Evolutionary conservation across 768 basidiomycete genomes (phyloP).

Genomic region (Podaxis pistillaris): DNA sequence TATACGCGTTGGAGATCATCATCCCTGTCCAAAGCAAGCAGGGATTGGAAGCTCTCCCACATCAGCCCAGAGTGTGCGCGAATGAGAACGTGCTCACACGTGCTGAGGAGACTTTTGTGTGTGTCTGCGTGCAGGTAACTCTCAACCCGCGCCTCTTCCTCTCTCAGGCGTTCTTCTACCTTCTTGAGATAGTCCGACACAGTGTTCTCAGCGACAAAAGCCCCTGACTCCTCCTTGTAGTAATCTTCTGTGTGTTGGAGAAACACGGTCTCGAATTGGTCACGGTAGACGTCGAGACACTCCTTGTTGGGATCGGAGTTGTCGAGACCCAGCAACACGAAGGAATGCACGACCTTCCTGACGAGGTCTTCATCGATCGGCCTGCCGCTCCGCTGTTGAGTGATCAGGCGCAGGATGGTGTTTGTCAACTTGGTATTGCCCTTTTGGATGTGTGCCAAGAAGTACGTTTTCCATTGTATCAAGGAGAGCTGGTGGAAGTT

Average conservation of each 20-base stretch:
- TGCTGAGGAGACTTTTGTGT: conserved; percentile 77
- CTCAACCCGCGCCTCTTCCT: conserved; percentile 96
- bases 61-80: conserved; percentile 85
- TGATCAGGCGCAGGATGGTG: conserved; percentile 85
- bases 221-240: conserved; percentile 91
- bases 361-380: conserved; percentile 93
- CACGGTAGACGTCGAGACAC: conserved; percentile 92
- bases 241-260: conserved; percentile 91
- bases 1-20: conserved; percentile 98
- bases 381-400: conserved; percentile 93
- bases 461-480: conserved; percentile 91
- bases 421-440: conserved; percentile 80
- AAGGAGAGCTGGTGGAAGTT: conserved; percentile 94
- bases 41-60: conserved; percentile 93
- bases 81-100: conserved; percentile 93
- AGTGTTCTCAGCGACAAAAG: conserved; percentile 87
- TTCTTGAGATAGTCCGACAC: conserved; percentile 97
- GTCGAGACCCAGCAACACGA: conserved; percentile 93
- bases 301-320: conserved; percentile 89
- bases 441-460: conserved; percentile 83
- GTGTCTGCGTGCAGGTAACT: conserved; percentile 91
- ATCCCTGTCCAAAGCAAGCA: conserved; percentile 93
- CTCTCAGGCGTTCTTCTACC: conserved; percentile 88
- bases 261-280: conserved; percentile 90
- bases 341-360: conserved; percentile 95